These are phyloP conservation scores for Nemania sp. DNA, from an alignment of 2,329 filamentous ascomycete species.

Conservation along the genomic window DNA sequence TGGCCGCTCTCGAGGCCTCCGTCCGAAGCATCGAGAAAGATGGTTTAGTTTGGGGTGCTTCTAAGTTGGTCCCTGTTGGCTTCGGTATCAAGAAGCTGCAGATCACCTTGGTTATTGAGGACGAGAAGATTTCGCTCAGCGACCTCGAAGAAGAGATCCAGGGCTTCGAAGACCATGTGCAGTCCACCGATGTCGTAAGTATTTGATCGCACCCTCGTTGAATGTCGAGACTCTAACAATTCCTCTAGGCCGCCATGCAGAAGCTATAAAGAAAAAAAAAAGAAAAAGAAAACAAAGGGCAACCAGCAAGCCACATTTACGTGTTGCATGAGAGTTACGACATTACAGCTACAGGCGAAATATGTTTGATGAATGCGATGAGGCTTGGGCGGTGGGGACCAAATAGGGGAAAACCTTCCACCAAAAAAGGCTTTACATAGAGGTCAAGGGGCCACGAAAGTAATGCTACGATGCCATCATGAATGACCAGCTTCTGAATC, in stretches of 20 bases:
- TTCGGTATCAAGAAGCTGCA: conserved; percentile 99
- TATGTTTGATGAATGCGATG: conserved; percentile 41
- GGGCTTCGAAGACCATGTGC: conserved; percentile 91
- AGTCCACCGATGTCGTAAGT: conserved; percentile 83
- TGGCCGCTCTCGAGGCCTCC: conserved; percentile 76
- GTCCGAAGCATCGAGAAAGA: conserved; percentile 88
- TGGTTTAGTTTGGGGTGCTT: conserved; percentile 93
- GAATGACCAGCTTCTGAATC: conserved; percentile 25
- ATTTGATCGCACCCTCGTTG: background rate
- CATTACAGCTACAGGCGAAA: conserved; percentile 33
- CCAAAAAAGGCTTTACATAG: conserved; percentile 34
- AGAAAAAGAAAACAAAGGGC: conserved; percentile 22
- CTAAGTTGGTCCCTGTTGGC: conserved; percentile 85
- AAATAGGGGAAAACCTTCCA: conserved; percentile 29
- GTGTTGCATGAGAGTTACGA: conserved; percentile 41
- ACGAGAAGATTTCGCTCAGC: conserved; percentile 88
- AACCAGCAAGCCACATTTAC: conserved; percentile 25
- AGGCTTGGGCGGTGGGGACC: conserved; percentile 35
- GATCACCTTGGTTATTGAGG: conserved; percentile 97
- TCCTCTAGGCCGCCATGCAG: conserved; percentile 72
- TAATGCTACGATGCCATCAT: conserved; percentile 31
- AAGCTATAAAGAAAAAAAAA: conserved; percentile 68
- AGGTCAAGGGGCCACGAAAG: conserved; percentile 30
- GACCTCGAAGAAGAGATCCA: conserved; percentile 85
- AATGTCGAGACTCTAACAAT: conserved; percentile 20